Evolutionary conservation across 2,329 filamentous ascomycete species (phyloP).

Genomic region (Colletotrichum musae): DNA sequence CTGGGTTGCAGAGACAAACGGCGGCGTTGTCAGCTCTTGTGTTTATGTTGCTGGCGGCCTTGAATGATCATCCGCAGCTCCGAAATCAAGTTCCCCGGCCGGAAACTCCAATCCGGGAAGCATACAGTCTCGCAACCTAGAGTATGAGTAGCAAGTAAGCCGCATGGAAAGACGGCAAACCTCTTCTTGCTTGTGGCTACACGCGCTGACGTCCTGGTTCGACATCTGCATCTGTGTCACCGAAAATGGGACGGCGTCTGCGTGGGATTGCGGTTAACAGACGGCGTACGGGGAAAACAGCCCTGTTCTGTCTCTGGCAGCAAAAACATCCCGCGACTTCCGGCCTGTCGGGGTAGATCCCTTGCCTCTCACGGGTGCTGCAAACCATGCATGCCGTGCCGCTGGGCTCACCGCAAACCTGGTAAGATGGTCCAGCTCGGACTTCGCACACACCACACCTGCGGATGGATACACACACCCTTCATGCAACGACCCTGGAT

Average conservation of each 20-base stretch:
- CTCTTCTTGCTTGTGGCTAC: too few relatives aligned
- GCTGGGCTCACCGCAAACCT: not conserved
- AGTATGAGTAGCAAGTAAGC: not conserved
- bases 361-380: not conserved
- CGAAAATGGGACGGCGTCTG: too few relatives aligned
- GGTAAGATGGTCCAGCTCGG: not conserved
- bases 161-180: too few relatives aligned
- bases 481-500: not conserved
- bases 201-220: too few relatives aligned
- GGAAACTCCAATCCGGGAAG: not conserved
- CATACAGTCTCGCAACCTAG: not conserved
- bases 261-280: too few relatives aligned
- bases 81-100: conserved; percentile 7
- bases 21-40: too few relatives aligned
- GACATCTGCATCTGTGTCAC: too few relatives aligned
- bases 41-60: not conserved
- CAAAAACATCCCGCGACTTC: not conserved
- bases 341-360: not conserved
- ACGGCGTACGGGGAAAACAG: not conserved
- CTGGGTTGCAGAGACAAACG: not conserved
- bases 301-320: not conserved
- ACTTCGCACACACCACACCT: not conserved
- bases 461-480: not conserved
- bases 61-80: not conserved
- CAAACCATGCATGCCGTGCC: not conserved